Evolutionary conservation across 768 basidiomycete species (phyloP), one percentile per base, ranked within the genome.

Genomic region (Imleria badia): DNA sequence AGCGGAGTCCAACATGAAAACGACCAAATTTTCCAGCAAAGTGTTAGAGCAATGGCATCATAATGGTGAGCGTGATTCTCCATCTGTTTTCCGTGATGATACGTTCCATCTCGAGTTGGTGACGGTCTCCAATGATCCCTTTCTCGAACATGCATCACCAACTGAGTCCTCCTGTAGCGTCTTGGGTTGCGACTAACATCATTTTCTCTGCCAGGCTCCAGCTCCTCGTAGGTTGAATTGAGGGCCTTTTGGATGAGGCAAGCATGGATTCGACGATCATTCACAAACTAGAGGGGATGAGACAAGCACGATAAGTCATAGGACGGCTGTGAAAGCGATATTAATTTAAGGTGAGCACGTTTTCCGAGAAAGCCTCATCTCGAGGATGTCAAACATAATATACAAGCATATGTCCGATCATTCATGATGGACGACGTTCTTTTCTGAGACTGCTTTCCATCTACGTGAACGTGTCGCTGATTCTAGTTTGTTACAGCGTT

Each of bases 351-450:
- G 51, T 55, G 58, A 60, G 66, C 36, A 46, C 15, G 5, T 20
- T 10, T 54, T 47, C 20, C n/a, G 17, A 17, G 23, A 20, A n/a
- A 30, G 3, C 48, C 26, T 40, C 48, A 38, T 54, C 12, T 53
- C 77, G 22, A 75, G 71, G 84, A 85, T 85, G 81, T 72, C 72
- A n/a, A n/a, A n/a, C 63, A 67, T 59, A 46, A 71, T 68, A 73
- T 75, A 86, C 84, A 86, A 86, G 85, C 84, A 86, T 86, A 85
- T 85, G 84, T 86, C 85, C 81, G 81, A 85, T 63, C 60, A 51
- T 71, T 68, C 57, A 78, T 85, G 81, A 79, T 73, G 83, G 83
- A 85, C 71, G 75, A 66, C 52, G 19, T 72, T 74, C 70, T 74
- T 68, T 63, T 66, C 81, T 84, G 82, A 84, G 79, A 73, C 13